Evolutionary conservation across 2,329 filamentous ascomycete species (phyloP), one percentile per base, ranked within the genome.

Genomic region (Coniochaeta prunicola): DNA sequence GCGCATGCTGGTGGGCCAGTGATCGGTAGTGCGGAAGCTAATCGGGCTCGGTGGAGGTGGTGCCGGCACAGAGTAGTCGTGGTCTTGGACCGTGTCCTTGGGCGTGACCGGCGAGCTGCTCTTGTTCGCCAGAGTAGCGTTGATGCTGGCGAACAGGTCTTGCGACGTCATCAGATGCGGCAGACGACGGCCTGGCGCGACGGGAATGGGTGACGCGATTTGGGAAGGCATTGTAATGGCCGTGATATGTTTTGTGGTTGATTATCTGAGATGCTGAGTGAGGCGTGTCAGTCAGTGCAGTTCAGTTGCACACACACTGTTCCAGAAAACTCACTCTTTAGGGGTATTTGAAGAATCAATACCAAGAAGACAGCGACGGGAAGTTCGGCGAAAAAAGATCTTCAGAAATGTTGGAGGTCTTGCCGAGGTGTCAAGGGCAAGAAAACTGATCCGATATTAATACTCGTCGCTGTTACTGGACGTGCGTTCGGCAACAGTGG

Each of bases 31-130:
- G 31, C 81, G 78, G 67, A 85, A 86, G 72, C 81, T 82, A 67
- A 87, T 81, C 8, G 85, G 85, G 64, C 81, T 85, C 13, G 85
- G 83, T 21, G 85, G 85, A 13, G 85, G 85, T 42, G 85, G 82
- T 15, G 84, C 83, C n/a, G 85, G 85, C 21, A 86, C 83, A 33
- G 78, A 77, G 73, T 86, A 87, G 70, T 87, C 84, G 60, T 81
- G 74, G 65, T 84, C 80, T 62, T 76, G 76, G 65, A 83, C 82
- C 63, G 75, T 73, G 63, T 77, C 80, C 61, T 77, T 73, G 0
- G 81, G 80, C 2, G 77, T 76, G 60, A 76, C 72, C n/a, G 73
- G 71, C 58, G 73, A 68, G 64, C 69, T 70, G 61, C 73, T 69
- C 64, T 76, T 76, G 59, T 76, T 74, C 48, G 73, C 67, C 50